Conservation (phyloP, 257 asterid genomes). For the Solanum virginianum region DNA sequence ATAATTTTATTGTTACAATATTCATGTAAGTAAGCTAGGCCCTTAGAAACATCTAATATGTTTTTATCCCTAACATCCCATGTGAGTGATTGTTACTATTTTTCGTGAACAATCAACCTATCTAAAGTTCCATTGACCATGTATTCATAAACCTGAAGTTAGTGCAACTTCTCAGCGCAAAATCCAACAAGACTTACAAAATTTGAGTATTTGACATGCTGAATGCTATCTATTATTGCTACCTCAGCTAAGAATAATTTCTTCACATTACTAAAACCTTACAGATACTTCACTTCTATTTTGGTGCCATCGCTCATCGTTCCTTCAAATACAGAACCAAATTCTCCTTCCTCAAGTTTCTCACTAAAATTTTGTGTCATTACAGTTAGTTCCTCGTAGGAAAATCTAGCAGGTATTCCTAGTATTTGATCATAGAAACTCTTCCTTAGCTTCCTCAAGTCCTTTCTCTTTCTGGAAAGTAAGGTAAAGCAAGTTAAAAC, state of each 20-base stretch:
- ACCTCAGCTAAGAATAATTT: constrained; percentile 6
- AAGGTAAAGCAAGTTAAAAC: background rate
- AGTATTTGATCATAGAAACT: background rate
- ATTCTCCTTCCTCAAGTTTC: constrained; percentile 12
- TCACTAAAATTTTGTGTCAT: background rate
- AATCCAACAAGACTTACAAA: too few species aligned
- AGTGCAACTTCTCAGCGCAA: too few species aligned
- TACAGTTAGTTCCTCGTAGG: background rate
- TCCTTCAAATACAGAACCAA: constrained; percentile 15
- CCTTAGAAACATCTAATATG: constrained; percentile 4
- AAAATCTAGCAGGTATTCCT: constrained; percentile 13
- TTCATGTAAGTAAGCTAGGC: too few species aligned
- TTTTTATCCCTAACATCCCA: constrained; percentile 4
- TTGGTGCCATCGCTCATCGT: background rate
- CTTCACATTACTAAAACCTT: background rate
- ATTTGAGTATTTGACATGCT: too few species aligned
- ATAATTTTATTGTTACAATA: constrained; percentile 16
- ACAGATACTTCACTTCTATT: constrained; percentile 6
- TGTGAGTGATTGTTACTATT: background rate
- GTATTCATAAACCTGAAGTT: background rate
- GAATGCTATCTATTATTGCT: background rate
- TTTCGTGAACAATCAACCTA: constrained; percentile 3
- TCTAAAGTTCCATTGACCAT: constrained; percentile 19
- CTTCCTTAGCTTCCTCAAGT: background rate
- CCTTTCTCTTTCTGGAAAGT: background rate